Percentiles rank a stretch among this genome's conserved stretches.
These are phyloP conservation scores for Capsicum pubescens DNA, from an alignment of 257 asterid genomes.

Conservation along the genomic window DNA sequence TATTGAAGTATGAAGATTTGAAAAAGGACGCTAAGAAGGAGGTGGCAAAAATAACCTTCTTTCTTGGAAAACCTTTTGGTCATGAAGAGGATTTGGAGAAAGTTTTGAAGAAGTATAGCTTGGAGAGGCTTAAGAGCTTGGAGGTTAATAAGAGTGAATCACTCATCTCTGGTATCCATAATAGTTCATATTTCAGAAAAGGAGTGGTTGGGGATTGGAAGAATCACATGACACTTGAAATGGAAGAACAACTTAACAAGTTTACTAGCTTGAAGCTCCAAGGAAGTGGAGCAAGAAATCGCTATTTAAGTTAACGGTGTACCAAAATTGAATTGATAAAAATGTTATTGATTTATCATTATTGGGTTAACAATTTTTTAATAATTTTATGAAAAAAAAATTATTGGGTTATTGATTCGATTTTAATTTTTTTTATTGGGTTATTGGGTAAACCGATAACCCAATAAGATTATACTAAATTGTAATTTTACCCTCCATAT, in stretches of 20 bases:
- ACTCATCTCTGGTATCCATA: neutral
- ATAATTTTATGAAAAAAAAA: too few species aligned
- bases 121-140: neutral
- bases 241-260: neutral
- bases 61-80: neutral
- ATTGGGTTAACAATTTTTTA: too few species aligned
- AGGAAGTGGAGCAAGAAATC: too few species aligned
- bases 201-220: neutral
- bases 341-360: too few species aligned
- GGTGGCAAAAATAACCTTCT: neutral
- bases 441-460: too few species aligned
- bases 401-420: too few species aligned
- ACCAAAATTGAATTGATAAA: too few species aligned
- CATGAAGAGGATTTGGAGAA: neutral
- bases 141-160: neutral
- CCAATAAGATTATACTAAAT: too few species aligned
- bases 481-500: too few species aligned
- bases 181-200: neutral
- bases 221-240: neutral
- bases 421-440: too few species aligned
- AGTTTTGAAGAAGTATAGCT: neutral
- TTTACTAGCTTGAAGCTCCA: neutral
- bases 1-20: neutral
- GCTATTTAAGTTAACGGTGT: too few species aligned
- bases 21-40: neutral